These are phyloP conservation scores for Exophiala viscosa DNA, from an alignment of 2,329 filamentous ascomycete species.

Conservation along the genomic window DNA sequence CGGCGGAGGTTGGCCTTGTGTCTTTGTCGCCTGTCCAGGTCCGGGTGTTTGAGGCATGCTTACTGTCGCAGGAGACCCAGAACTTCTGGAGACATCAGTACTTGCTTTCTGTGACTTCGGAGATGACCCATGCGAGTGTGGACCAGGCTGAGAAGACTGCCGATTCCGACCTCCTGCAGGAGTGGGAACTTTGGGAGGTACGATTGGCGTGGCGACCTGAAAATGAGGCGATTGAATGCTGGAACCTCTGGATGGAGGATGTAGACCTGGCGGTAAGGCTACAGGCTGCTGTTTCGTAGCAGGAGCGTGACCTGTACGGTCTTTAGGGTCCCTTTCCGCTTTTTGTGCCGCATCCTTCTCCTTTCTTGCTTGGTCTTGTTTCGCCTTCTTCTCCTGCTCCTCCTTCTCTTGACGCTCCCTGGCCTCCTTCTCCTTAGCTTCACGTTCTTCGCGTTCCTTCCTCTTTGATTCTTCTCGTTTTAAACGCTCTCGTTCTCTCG, in stretches of 20 bases:
- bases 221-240: constrained; percentile 73
- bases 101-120: constrained; percentile 52
- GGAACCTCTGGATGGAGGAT: constrained; percentile 49
- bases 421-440: constrained; percentile 67
- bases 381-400: constrained; percentile 57
- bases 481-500: constrained; percentile 77
- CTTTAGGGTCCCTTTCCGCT: constrained; percentile 47
- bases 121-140: constrained; percentile 67
- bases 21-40: constrained; percentile 61
- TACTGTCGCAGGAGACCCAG: constrained; percentile 57
- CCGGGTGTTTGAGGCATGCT: constrained; percentile 65
- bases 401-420: constrained; percentile 62
- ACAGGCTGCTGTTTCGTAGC: constrained; percentile 32
- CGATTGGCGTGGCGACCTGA: constrained; percentile 70
- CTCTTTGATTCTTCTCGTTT: constrained; percentile 67
- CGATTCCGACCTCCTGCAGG: constrained; percentile 63
- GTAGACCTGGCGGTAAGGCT: constrained; percentile 50
- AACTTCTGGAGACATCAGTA: constrained; percentile 60
- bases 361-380: constrained; percentile 49
- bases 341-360: constrained; percentile 54
- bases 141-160: constrained; percentile 73
- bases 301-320: constrained; percentile 34
- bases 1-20: constrained; percentile 47
- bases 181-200: constrained; percentile 81
- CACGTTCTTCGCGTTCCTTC: constrained; percentile 64